Evolutionary conservation across 441 rosid species (phyloP).

Genomic region (Populus hybrid): DNA sequence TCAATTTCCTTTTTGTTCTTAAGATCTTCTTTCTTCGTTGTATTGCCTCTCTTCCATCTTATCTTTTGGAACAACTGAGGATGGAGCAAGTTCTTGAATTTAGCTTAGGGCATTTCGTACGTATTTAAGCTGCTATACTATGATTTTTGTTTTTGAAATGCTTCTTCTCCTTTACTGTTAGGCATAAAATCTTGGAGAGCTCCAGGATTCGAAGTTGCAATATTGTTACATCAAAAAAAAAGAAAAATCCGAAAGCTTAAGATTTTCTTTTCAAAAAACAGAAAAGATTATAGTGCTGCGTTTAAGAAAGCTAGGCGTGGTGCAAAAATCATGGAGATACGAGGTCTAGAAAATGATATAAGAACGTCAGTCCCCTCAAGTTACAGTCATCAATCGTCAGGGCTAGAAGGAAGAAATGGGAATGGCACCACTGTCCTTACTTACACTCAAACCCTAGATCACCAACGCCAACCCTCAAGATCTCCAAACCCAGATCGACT

Average conservation of each 20-base stretch:
- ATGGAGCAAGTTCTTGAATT: neutral
- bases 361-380: slow-evolving; percentile 35
- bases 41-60: neutral
- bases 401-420: slow-evolving; percentile 43
- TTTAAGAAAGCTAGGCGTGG: neutral
- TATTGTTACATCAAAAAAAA: neutral
- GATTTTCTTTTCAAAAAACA: neutral
- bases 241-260: neutral
- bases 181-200: neutral
- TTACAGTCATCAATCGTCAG: slow-evolving; percentile 26
- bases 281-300: neutral
- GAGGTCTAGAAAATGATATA: slow-evolving; percentile 42
- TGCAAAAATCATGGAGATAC: slow-evolving; percentile 31
- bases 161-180: neutral
- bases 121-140: neutral
- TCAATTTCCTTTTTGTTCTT: slow-evolving; percentile 13
- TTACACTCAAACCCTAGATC: slow-evolving; percentile 75
- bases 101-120: neutral
- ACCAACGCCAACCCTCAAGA: slow-evolving; percentile 27
- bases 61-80: neutral
- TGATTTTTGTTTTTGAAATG: neutral
- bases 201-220: neutral
- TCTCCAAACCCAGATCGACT: slow-evolving; percentile 35
- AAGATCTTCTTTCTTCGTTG: neutral
- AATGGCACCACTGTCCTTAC: slow-evolving; percentile 37